These are phyloP conservation scores for Echium plantagineum DNA, from an alignment of 257 asterid genomes.

Conservation along the genomic window DNA sequence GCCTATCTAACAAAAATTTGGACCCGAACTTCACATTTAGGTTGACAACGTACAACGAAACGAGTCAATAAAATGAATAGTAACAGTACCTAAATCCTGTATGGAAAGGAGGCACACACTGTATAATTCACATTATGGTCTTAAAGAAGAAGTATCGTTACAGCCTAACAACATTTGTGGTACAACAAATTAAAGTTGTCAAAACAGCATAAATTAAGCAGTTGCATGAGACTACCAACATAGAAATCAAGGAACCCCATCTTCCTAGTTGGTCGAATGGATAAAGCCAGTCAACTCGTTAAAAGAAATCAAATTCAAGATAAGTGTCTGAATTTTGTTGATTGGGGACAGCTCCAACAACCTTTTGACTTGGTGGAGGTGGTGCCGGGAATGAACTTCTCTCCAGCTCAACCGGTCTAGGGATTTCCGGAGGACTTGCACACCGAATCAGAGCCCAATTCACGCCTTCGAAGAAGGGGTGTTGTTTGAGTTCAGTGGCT, in stretches of 20 bases:
- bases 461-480: constrained; percentile 69
- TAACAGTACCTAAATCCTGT: not conserved
- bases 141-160: not conserved
- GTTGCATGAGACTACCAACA: constrained; percentile 7
- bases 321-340: constrained; percentile 41
- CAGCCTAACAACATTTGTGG: constrained; percentile 4
- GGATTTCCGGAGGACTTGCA: constrained; percentile 60
- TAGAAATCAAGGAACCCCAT: constrained; percentile 7
- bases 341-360: constrained; percentile 24
- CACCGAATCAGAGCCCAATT: constrained; percentile 67
- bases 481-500: constrained; percentile 61
- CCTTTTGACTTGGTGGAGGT: constrained; percentile 22
- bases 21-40: too few relatives aligned
- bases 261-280: constrained; percentile 12
- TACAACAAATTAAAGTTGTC: constrained; percentile 13
- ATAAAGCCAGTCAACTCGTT: constrained; percentile 16
- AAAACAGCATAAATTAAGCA: constrained; percentile 8
- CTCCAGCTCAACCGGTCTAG: constrained; percentile 45
- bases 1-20: too few relatives aligned
- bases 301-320: constrained; percentile 78
- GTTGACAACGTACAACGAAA: too few relatives aligned
- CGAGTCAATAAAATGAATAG: too few relatives aligned
- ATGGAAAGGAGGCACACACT: not conserved
- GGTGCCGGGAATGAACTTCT: constrained; percentile 30
- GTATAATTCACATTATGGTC: not conserved